Percentiles rank a stretch among this genome's conserved stretches.
phyloP scores from a whole-genome alignment of 257 asterid genomes.

The Linderniella brevidens region DNA sequence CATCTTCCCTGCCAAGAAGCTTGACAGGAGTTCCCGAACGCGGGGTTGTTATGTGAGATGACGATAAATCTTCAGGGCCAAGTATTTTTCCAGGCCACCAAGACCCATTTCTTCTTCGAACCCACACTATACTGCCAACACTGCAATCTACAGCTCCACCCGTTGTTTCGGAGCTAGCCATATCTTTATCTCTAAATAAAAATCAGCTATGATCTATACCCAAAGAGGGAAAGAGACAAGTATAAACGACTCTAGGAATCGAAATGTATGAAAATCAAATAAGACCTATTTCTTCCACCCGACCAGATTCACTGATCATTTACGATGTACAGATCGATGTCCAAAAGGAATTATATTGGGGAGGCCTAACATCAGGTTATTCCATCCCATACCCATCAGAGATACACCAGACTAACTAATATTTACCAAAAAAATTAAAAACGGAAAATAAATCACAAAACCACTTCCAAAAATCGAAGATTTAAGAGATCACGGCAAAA shows the following conservation, averaged over 20 bases:
- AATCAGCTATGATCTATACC: slow-evolving; percentile 16
- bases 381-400: no score
- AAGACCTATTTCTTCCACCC: no score
- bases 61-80: slow-evolving; percentile 72
- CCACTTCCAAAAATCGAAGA: slow-evolving; percentile 11
- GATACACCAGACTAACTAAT: no score
- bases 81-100: slow-evolving; percentile 99
- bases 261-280: slow-evolving; percentile 7
- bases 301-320: no score
- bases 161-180: slow-evolving; percentile 78
- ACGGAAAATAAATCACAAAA: slow-evolving; percentile 12
- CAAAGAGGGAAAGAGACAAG: slow-evolving; percentile 9
- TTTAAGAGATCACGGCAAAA: slow-evolving; percentile 11
- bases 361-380: no score
- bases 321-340: no score
- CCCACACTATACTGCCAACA: slow-evolving; percentile 99
- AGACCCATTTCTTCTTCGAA: slow-evolving; percentile 90
- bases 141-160: slow-evolving; percentile 45
- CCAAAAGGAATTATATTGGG: no score
- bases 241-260: slow-evolving; percentile 11
- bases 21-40: slow-evolving; percentile 99
- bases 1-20: slow-evolving; percentile 99
- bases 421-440: no score
- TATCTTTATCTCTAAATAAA: slow-evolving; percentile 13
- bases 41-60: slow-evolving; percentile 75